Evolutionary conservation across 2,329 filamentous ascomycete species (phyloP), one percentile per base, ranked within the genome.

Genomic region (Nemania sp.): DNA sequence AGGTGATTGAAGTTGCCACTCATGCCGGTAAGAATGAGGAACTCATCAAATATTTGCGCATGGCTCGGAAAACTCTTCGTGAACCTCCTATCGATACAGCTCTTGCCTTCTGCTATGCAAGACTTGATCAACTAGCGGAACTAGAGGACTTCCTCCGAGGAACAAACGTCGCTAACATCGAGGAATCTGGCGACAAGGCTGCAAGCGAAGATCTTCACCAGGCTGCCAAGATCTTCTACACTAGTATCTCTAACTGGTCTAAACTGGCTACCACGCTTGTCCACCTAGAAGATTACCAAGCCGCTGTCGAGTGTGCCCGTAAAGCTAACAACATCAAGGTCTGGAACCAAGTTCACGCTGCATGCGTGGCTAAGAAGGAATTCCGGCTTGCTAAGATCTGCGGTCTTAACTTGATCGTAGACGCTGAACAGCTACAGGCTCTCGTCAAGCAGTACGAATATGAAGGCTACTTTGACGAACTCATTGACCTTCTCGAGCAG

Each of bases 251-350:
- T 62, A 99, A 99, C 88, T 99, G 96, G 96, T 95, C 95, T 64
- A 99, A 99, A 86, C 90, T 99, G 76, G 94, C 96, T 15, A 98
- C 96, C 11, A 99, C 96, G 11, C 88, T 98, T 68, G 96, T 99
- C n/a, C 94, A 98, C 80, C 89, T 99, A 6, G 92, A 91, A 72
- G 96, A 99, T 75, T 98, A 99, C 84, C 97, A 99, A 82, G 93
- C 93, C 74, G 96, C 96, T 53, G 96, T 99, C 49, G 96, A 99
- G 80, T 98, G 94, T 77, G 96, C 97, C 27, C 93, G 96, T 80
- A 98, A 99, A 84, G 96, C 96, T 76, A 99, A 98, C 86, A 98
- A 93, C 82, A 94, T 98, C 82, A 98, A 97, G 85, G 96, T 99
- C 60, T 99, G 96, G 96, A 97, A 96, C 83, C 93, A 99, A 82